Conservation (phyloP, 345 rosid genomes). For the Arabidopsis arenosa region DNA sequence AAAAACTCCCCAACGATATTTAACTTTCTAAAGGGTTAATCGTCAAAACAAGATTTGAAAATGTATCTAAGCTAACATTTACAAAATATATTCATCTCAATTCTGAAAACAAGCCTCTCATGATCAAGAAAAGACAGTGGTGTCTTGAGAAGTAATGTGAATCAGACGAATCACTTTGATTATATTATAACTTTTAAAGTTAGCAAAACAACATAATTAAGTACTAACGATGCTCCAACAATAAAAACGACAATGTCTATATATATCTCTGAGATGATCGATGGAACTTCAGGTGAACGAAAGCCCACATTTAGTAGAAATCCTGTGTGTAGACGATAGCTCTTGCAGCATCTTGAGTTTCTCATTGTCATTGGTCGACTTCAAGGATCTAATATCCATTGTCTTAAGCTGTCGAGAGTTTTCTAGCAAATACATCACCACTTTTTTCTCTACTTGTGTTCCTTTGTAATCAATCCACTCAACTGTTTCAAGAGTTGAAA, state of each 20-base stretch:
- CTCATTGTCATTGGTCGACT: too few relatives aligned
- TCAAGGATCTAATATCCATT: neutral
- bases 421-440: neutral
- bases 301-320: neutral
- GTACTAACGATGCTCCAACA: neutral
- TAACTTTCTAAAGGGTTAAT: too few relatives aligned
- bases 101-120: neutral
- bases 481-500: slow-evolving; percentile 19
- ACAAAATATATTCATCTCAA: too few relatives aligned
- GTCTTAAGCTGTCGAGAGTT: slow-evolving; percentile 5
- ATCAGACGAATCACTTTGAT: neutral
- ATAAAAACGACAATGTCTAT: neutral
- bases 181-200: neutral
- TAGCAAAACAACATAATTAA: neutral
- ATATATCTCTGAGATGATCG: neutral
- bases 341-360: neutral
- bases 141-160: neutral
- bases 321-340: neutral
- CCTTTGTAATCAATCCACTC: slow-evolving; percentile 10
- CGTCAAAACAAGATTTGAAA: too few relatives aligned
- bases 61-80: too few relatives aligned
- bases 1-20: too few relatives aligned
- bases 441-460: slow-evolving; percentile 10
- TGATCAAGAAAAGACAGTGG: neutral
- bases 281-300: neutral